Conservation (phyloP, 1,284 basidiomycete genomes). For the Cutaneotrichosporon dermatis region DNA sequence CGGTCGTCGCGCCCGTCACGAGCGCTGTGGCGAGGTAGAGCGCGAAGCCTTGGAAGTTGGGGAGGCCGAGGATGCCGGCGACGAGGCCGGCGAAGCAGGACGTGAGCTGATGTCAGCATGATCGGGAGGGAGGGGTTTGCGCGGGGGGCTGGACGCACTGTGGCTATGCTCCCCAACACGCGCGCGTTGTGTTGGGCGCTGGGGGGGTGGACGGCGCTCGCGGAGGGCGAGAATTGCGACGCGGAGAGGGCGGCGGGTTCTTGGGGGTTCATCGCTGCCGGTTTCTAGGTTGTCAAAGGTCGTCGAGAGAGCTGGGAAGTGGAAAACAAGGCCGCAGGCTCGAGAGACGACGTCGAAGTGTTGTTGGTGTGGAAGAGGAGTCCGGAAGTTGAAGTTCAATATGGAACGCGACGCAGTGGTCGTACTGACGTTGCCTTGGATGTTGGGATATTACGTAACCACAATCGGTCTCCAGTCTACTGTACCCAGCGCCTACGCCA, state of each 20-base stretch:
- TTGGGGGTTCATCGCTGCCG: conserved; percentile 32
- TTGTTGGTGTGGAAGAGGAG: too few relatives aligned
- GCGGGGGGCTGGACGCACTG: conserved; percentile 24
- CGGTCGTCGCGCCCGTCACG: conserved; percentile 62
- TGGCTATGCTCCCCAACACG: conserved; percentile 50
- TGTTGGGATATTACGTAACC: too few relatives aligned
- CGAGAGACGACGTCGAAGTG: too few relatives aligned
- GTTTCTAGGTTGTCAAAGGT: too few relatives aligned
- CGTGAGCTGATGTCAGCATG: conserved; percentile 52
- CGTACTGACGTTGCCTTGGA: too few relatives aligned
- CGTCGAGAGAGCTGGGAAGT: too few relatives aligned
- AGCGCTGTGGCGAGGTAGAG: conserved; percentile 67
- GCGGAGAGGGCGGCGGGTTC: conserved; percentile 23
- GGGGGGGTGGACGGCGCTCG: conserved; percentile 58
- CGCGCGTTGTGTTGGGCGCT: conserved; percentile 67
- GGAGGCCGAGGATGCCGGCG: conserved; percentile 77
- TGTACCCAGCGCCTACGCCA: too few relatives aligned
- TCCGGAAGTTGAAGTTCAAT: too few relatives aligned
- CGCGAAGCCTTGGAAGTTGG: conserved; percentile 73
- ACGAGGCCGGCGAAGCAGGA: conserved; percentile 77
- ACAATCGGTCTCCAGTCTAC: too few relatives aligned
- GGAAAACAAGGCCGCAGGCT: too few relatives aligned
- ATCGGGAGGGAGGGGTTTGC: conserved; percentile 26
- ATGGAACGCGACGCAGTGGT: too few relatives aligned
- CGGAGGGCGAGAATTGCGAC: conserved; percentile 32